These are phyloP conservation scores for Ophiostoma sp. DNA, from an alignment of 2,329 filamentous ascomycete genomes.

Conservation along the genomic window DNA sequence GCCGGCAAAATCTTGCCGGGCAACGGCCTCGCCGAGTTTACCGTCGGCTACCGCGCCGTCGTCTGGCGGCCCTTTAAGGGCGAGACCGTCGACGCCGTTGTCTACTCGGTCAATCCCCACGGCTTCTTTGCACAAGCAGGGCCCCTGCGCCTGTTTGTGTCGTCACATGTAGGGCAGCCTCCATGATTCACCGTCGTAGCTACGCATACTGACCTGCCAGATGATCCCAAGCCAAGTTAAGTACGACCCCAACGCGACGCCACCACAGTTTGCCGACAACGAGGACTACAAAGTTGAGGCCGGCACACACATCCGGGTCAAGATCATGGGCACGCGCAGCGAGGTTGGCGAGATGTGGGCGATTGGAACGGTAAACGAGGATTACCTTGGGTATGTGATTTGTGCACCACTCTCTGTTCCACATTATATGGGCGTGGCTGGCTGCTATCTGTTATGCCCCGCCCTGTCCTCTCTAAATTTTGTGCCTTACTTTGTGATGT, in stretches of 20 bases:
- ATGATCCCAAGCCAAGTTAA: constrained; percentile 90
- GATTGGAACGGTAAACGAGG: constrained; percentile 93
- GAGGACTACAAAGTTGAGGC: constrained; percentile 92
- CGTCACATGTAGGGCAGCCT: constrained; percentile 66
- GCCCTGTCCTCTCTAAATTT: not conserved
- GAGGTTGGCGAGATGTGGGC: constrained; percentile 96
- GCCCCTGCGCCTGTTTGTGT: constrained; percentile 76
- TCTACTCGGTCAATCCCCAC: constrained; percentile 85
- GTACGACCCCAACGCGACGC: constrained; percentile 92
- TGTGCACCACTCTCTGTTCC: no score
- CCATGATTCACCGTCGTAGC: not conserved
- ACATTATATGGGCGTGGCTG: no score
- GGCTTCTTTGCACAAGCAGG: constrained; percentile 88
- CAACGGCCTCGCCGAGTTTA: constrained; percentile 90
- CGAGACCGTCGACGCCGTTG: constrained; percentile 95
- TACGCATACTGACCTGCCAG: constrained; percentile 45
- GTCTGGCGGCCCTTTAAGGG: constrained; percentile 98
- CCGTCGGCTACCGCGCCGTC: constrained; percentile 90
- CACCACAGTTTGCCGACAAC: constrained; percentile 95
- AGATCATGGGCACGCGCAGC: constrained; percentile 89
- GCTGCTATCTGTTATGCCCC: no score
- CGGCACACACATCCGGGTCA: constrained; percentile 88
- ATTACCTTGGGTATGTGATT: constrained; percentile 63
- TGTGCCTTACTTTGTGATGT: not conserved
- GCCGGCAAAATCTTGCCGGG: constrained; percentile 90